A percentile compares a stretch with the other conserved stretches of the same genome.
Evolutionary conservation across 495 filamentous ascomycete species (phyloP).

Genomic region (Tuber calosporum): DNA sequence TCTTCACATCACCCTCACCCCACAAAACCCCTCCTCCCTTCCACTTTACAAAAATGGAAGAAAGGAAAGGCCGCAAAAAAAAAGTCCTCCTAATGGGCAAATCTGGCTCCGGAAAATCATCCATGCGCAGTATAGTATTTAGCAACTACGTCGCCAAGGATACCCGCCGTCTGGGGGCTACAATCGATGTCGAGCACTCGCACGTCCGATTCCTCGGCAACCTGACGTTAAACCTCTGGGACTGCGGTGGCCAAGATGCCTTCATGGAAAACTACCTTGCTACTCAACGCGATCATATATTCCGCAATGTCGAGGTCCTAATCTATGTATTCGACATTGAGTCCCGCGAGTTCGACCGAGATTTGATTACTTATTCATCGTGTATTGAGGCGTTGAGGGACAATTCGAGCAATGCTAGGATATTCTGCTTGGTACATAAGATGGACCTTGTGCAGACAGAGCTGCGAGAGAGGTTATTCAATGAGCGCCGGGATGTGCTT

Average conservation of each 20-base stretch:
- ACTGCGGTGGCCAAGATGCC: slow-evolving; percentile 94
- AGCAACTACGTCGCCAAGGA: slow-evolving; percentile 97
- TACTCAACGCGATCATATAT: slow-evolving; percentile 89
- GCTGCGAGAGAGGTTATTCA: slow-evolving; percentile 69
- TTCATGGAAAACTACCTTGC: slow-evolving; percentile 98
- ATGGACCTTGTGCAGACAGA: slow-evolving; percentile 90
- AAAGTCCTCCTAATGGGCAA: slow-evolving; percentile 57
- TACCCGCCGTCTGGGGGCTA: slow-evolving; percentile 88
- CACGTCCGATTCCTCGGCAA: slow-evolving; percentile 98
- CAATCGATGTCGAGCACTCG: slow-evolving; percentile 95
- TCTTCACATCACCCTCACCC: neutral
- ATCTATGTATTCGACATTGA: slow-evolving; percentile 99
- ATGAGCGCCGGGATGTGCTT: slow-evolving; percentile 66
- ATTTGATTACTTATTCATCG: slow-evolving; percentile 77
- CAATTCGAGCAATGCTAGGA: slow-evolving; percentile 71
- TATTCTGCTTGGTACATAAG: slow-evolving; percentile 95
- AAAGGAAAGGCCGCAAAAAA: slow-evolving; percentile 44
- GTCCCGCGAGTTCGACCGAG: slow-evolving; percentile 82
- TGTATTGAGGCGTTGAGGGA: slow-evolving; percentile 80
- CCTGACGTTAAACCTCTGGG: slow-evolving; percentile 93
- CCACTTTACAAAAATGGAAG: slow-evolving; percentile 31
- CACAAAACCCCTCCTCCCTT: neutral
- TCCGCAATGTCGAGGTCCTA: slow-evolving; percentile 88
- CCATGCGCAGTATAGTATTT: slow-evolving; percentile 97
- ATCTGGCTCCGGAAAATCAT: slow-evolving; percentile 97